Base-by-base conservation (phyloP, 495 filamentous ascomycete species). In the Hypoxylon perforatum region DNA sequence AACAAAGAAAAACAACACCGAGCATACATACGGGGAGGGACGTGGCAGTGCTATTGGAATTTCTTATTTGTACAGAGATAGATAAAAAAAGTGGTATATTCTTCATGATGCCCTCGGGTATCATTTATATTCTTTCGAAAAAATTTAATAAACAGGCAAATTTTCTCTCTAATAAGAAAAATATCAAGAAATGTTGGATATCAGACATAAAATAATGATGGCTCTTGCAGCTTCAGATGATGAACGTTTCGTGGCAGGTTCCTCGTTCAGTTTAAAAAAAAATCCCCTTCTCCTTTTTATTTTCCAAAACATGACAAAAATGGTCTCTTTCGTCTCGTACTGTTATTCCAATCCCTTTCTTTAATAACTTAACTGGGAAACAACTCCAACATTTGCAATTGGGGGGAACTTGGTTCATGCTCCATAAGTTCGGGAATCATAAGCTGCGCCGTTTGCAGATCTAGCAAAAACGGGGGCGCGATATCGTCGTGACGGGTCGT, bases 101-200 rank as follows among this genome's bases (percentile, higher is more conserved):
- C 36, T n/a, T 44, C 55, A 64, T 64, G 65, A 69, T 63, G 56
- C 61, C 66, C 51, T 64, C 64, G 66, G 66, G 66, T 64, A 69
- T 69, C 65, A 38, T 15, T 47, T 19, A 47, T 56, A 14, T n/a
- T 42, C 39, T 42, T 25, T 60, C 50, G 54, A 56, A 69, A 56
- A 56, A 69, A 56, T 15, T 14, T 30, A 33, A 23, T 30, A 57
- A 53, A 53, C 33, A 45, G 57, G 41, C 14, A 67, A 35, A 46
- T 47, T 19, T 59, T 45, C 30, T 55, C 47, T 53, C 48, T 64
- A 49, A 49, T 30, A 49, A 23, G 28, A 25, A 65, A 54, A 48
- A 54, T 35, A 49, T n/a, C n/a, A 60, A 48, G 58, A 50, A 57
- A 19, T 42, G 23, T 41, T 69, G 52, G 57, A 69, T 69, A 64